phyloP scores from a whole-genome alignment of 2,329 filamentous ascomycete species.

The Penicillium occitanis region DNA sequence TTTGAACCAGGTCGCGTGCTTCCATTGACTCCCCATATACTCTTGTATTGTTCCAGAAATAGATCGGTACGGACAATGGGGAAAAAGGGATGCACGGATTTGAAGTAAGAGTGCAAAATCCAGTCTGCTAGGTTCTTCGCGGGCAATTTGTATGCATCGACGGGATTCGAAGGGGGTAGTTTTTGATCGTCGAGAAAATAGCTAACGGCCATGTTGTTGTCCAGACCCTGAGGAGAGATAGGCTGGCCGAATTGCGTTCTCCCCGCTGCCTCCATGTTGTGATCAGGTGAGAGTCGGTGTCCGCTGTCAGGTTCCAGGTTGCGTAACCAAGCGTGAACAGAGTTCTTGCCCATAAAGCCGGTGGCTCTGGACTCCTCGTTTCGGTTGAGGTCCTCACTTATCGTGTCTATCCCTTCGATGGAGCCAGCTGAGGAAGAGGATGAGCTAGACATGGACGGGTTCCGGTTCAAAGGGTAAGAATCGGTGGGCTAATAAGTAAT shows the following conservation, averaged over 20 bases:
- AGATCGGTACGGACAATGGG: slow-evolving; percentile 40
- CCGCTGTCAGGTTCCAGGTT: slow-evolving; percentile 6
- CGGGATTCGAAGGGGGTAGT: slow-evolving; percentile 31
- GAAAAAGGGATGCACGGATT: slow-evolving; percentile 42
- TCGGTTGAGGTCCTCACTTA: slow-evolving; percentile 45
- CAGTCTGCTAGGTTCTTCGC: slow-evolving; percentile 37
- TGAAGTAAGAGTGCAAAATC: slow-evolving; percentile 42
- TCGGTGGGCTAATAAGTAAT: background rate
- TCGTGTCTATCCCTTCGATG: slow-evolving; percentile 41
- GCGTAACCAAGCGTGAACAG: slow-evolving; percentile 46
- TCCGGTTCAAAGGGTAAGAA: background rate
- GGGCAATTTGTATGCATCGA: slow-evolving; percentile 41
- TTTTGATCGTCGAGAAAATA: slow-evolving; percentile 42
- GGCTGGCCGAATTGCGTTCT: background rate
- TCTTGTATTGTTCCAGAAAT: slow-evolving; percentile 41
- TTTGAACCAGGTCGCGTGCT: slow-evolving; percentile 32
- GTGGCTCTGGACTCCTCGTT: slow-evolving; percentile 36
- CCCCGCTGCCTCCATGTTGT: background rate
- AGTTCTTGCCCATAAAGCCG: slow-evolving; percentile 47
- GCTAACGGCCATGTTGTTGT: slow-evolving; percentile 31
- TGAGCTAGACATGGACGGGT: slow-evolving; percentile 27
- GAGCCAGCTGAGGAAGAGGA: slow-evolving; percentile 37
- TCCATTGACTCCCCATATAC: slow-evolving; percentile 27
- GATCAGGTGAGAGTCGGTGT: background rate
- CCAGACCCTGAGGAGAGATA: background rate